Conservation (phyloP, 306 rosid species). For the Prunus fruticosa region DNA sequence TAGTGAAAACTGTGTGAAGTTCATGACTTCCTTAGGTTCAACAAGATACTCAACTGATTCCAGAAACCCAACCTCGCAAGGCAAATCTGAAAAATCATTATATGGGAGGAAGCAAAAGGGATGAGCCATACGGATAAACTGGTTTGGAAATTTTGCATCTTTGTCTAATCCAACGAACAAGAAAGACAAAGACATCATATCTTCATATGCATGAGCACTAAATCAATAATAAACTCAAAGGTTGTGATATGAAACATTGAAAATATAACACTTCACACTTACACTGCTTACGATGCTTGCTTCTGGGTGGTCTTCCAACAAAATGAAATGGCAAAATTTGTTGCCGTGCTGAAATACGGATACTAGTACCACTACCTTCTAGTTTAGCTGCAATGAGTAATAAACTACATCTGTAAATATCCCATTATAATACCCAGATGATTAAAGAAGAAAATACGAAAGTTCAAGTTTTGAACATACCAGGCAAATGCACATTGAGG, state of each 20-base stretch:
- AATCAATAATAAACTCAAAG: neutral
- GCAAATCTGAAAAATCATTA: constrained; percentile 55
- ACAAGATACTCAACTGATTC: constrained; percentile 57
- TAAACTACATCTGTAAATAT: too few relatives aligned
- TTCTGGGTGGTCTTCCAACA: constrained; percentile 40
- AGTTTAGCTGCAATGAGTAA: constrained; percentile 41
- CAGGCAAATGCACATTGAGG: constrained; percentile 50
- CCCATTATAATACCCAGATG: constrained; percentile 3
- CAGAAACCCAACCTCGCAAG: constrained; percentile 64
- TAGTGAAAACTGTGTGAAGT: constrained; percentile 57
- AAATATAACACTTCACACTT: constrained; percentile 28
- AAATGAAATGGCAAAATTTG: constrained; percentile 12
- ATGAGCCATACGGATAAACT: constrained; percentile 17
- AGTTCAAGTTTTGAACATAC: constrained; percentile 30
- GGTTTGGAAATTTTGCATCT: neutral
- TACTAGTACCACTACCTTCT: constrained; percentile 27
- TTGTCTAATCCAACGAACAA: neutral
- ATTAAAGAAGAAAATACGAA: neutral
- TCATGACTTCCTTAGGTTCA: constrained; percentile 57
- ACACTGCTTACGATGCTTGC: constrained; percentile 67
- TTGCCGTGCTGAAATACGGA: constrained; percentile 20
- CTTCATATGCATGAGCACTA: neutral
- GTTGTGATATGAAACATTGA: neutral
- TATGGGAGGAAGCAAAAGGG: constrained; percentile 23
- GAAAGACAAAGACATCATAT: neutral